phyloP scores from a whole-genome alignment of 208 protist genomes.

The Crithidia sp. region DNA sequence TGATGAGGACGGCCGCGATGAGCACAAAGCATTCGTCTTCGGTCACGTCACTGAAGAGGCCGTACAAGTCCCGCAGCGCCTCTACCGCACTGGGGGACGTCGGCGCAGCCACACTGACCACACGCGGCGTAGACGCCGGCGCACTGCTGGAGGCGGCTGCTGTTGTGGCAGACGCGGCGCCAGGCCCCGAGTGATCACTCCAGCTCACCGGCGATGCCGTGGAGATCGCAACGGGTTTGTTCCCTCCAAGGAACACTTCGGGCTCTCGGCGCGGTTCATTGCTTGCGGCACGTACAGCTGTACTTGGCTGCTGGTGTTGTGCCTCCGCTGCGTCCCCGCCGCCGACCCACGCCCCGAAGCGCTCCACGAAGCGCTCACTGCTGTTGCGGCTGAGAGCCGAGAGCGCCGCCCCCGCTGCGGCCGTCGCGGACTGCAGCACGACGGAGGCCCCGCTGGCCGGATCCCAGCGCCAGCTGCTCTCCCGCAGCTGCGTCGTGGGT shows the following conservation, averaged over 20 bases:
- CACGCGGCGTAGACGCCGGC: too few relatives aligned
- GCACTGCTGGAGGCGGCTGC: background rate
- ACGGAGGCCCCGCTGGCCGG: slow-evolving; percentile 9
- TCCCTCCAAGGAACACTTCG: too few relatives aligned
- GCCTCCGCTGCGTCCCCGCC: too few relatives aligned
- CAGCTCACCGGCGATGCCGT: too few relatives aligned
- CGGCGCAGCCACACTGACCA: background rate
- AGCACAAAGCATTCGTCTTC: slow-evolving; percentile 58
- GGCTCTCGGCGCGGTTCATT: too few relatives aligned
- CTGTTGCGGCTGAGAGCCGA: slow-evolving; percentile 10
- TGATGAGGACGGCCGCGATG: slow-evolving; percentile 58
- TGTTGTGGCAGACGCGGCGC: background rate
- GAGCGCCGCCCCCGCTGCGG: slow-evolving; percentile 2
- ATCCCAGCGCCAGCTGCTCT: slow-evolving; percentile 25
- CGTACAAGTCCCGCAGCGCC: slow-evolving; percentile 42
- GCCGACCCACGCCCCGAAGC: slow-evolving; percentile 5
- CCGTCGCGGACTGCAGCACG: background rate
- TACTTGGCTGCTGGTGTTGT: too few relatives aligned
- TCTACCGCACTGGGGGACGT: background rate
- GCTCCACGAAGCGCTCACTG: slow-evolving; percentile 9
- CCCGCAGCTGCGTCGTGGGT: background rate
- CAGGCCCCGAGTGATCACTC: too few relatives aligned
- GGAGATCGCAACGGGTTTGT: too few relatives aligned
- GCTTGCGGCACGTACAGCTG: too few relatives aligned
- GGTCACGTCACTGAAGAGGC: slow-evolving; percentile 42